Evolutionary conservation across 176 grass and related monocot species (phyloP).

Genomic region (Oryza glumipatula): DNA sequence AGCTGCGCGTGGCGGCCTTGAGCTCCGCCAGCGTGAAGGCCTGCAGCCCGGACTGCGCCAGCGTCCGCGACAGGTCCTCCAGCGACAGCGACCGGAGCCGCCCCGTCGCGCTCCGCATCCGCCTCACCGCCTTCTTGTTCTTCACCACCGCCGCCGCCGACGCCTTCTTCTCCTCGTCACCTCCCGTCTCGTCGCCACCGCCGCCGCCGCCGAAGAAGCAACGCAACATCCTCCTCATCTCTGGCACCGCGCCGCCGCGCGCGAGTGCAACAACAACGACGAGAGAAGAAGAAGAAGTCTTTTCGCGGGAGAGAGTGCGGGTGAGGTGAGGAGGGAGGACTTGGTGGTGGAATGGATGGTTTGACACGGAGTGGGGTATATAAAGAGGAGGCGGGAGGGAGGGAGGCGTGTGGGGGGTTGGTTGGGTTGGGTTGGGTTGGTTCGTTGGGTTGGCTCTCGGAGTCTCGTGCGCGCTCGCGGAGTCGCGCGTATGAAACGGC

Average conservation of each 20-base stretch:
- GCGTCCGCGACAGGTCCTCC: constrained; percentile 70
- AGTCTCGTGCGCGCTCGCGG: neutral
- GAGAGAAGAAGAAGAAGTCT: too few relatives aligned
- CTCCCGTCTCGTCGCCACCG: neutral
- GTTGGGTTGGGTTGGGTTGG: neutral
- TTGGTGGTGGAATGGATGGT: constrained; percentile 11
- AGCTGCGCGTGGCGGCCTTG: constrained; percentile 46
- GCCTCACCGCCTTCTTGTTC: constrained; percentile 20
- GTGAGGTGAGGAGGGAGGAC: neutral
- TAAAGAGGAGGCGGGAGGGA: neutral
- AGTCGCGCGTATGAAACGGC: constrained; percentile 22
- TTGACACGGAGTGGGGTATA: constrained; percentile 18
- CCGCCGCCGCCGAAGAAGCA: constrained; percentile 40
- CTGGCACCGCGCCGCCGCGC: neutral
- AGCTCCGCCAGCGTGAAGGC: constrained; percentile 75
- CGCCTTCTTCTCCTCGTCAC: neutral
- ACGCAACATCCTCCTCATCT: constrained; percentile 34
- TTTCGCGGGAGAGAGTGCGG: neutral
- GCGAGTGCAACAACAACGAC: neutral
- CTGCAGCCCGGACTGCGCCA: constrained; percentile 63
- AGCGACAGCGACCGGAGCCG: constrained; percentile 47
- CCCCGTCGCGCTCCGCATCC: constrained; percentile 43
- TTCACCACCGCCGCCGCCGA: neutral
- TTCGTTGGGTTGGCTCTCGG: neutral
- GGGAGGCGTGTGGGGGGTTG: neutral